Evolutionary conservation across 345 rosid genomes (phyloP), one percentile per base, ranked within the genome.

Genomic region (Citrus hindsii): DNA sequence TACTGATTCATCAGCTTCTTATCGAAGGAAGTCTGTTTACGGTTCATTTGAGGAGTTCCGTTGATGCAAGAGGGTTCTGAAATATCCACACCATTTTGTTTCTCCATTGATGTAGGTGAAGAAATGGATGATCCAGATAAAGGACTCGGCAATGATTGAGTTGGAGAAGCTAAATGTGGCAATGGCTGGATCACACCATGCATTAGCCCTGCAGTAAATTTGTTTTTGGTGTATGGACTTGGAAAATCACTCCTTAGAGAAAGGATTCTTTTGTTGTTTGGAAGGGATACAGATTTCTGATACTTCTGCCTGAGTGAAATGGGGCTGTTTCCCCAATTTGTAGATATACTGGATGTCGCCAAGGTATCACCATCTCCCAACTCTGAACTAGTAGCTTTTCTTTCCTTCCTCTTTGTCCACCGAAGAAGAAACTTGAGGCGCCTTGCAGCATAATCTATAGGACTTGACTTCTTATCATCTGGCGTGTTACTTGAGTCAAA

Each of bases 241-340:
- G 99, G 95, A 74, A 96, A 90, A 67, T 88, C 88, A 7, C 77
- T 85, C 71, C 85, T 82, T 46, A 83, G 68, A 68, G 92, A 82
- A 70, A 84, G 74, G n/a, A 81, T 59, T 78, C 87, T 85, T 76
- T 78, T 86, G 85, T 78, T 85, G 79, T 75, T 77, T 5, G 88
- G 83, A 77, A 85, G 79, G 53, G 91, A 82, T 19, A 80, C 22
- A 16, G 90, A 78, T 64, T 91, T 85, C 0, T 85, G 79, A 69
- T 92, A 91, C 82, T 81, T 91, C 59, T 90, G 88, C 78, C 97
- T 84, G 7, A 95, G 93, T 35, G 99, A 90, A 59, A 92, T 76
- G 25, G 85, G 95, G 75, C 56, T 79, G 38, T 77, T 83, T 38
- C 85, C 77, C 58, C 71, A 46, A 71, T 71, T 74, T 76, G 83